Percentiles rank a stretch among this genome's conserved stretches.
Evolutionary conservation across 2,329 filamentous ascomycete species (phyloP).

Genomic region (Elsinoe perseae): DNA sequence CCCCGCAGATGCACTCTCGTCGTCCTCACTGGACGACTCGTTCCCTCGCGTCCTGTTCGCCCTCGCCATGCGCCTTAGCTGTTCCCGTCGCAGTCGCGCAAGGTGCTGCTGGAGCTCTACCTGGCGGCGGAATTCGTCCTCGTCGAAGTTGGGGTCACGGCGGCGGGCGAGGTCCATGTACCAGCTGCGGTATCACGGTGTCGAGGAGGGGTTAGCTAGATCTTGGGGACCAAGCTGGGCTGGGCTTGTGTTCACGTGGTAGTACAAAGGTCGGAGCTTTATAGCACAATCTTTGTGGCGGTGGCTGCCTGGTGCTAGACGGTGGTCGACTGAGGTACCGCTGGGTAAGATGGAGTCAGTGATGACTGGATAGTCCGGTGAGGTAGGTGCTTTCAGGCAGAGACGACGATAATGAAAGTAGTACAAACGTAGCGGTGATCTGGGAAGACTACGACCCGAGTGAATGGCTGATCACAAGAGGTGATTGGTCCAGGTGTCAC

Average conservation of each 20-base stretch:
- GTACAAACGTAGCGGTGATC: background rate
- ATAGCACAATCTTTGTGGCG: background rate
- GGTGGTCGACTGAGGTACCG: background rate
- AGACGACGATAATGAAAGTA: background rate
- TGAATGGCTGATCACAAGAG: background rate
- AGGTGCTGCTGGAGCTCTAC: background rate
- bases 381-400: background rate
- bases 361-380: background rate
- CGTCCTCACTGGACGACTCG: background rate
- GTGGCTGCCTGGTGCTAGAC: background rate
- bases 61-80: background rate
- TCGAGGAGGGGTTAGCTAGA: background rate
- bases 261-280: background rate
- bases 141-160: background rate
- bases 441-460: background rate
- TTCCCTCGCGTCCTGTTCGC: constrained; percentile 4
- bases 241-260: background rate
- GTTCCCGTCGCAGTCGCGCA: background rate
- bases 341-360: background rate
- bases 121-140: constrained; percentile 7
- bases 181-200: background rate
- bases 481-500: constrained; percentile 5
- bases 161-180: constrained; percentile 8
- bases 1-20: background rate
- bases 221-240: background rate